These are phyloP conservation scores for Sphagnum tenellum DNA, from an alignment of 225 moss, liverwort and hornwort species.

Conservation along the genomic window DNA sequence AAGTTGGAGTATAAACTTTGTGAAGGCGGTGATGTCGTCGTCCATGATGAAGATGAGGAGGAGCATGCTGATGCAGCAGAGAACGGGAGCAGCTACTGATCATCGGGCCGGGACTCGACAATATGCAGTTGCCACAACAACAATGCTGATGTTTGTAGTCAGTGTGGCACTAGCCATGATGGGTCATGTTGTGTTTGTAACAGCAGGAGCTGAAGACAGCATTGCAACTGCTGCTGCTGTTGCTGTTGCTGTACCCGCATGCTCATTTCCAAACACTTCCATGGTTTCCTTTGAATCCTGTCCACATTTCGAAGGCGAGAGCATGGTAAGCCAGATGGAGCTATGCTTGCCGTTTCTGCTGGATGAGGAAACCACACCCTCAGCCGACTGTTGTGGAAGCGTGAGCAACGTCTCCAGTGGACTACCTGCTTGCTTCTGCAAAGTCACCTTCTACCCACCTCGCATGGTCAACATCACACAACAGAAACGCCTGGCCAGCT, in stretches of 20 bases:
- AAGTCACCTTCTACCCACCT: conserved; percentile 10
- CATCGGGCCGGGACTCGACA: too few relatives aligned
- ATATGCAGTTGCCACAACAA: too few relatives aligned
- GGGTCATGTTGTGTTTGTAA: too few relatives aligned
- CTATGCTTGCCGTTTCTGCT: conserved; percentile 13
- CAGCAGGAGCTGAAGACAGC: too few relatives aligned
- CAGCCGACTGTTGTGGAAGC: conserved; percentile 12
- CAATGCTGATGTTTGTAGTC: too few relatives aligned
- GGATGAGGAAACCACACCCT: conserved; percentile 7
- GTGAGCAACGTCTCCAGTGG: conserved; percentile 12
- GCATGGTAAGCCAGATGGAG: conserved; percentile 1
- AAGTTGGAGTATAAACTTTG: too few relatives aligned
- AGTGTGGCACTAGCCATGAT: too few relatives aligned
- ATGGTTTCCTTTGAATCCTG: conserved; percentile 12
- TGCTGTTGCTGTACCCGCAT: neutral
- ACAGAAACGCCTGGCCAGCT: conserved; percentile 16
- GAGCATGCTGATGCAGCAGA: too few relatives aligned
- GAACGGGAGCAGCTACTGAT: too few relatives aligned
- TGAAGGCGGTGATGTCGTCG: too few relatives aligned
- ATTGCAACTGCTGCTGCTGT: too few relatives aligned
- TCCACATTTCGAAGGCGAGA: conserved; percentile 3
- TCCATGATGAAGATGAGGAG: too few relatives aligned
- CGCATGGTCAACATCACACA: conserved; percentile 8
- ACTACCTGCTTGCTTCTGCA: conserved; percentile 17
- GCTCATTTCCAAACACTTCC: conserved; percentile 12